Evolutionary conservation across 2,329 filamentous ascomycete species (phyloP).

Genomic region (Neoarthrinium moseri): DNA sequence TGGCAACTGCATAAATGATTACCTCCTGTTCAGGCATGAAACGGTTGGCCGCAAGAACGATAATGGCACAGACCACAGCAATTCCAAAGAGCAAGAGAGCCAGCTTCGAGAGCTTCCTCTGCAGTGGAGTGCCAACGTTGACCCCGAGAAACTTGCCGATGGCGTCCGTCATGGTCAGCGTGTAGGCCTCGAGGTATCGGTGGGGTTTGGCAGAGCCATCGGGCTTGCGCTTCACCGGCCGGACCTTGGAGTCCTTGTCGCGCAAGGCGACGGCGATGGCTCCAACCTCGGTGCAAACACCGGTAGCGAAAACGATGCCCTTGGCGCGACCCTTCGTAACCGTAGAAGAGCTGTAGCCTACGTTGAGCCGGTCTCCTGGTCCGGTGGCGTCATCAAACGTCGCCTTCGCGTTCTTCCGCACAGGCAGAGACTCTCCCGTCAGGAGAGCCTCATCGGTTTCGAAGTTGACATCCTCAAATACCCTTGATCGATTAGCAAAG

Average conservation of each 20-base stretch:
- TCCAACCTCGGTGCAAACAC: constrained; percentile 61
- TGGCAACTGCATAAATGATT: constrained; percentile 62
- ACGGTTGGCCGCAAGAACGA: constrained; percentile 64
- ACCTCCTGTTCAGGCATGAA: constrained; percentile 55
- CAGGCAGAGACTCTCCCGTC: constrained; percentile 62
- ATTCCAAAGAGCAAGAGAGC: constrained; percentile 67
- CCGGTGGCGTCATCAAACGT: constrained; percentile 53
- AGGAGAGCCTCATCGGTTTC: constrained; percentile 62
- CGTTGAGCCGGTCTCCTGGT: constrained; percentile 61
- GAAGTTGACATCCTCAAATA: constrained; percentile 53
- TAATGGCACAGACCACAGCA: constrained; percentile 66
- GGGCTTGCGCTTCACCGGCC: constrained; percentile 49
- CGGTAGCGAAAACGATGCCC: constrained; percentile 60
- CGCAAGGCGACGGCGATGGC: constrained; percentile 62
- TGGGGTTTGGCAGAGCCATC: constrained; percentile 52
- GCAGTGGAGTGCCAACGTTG: constrained; percentile 67
- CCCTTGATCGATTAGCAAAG: no score
- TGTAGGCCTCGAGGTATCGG: constrained; percentile 46
- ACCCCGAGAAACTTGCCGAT: constrained; percentile 65
- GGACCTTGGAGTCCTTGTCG: constrained; percentile 50
- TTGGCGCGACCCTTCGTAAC: constrained; percentile 61
- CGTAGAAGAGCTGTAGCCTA: constrained; percentile 61
- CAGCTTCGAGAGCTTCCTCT: constrained; percentile 66
- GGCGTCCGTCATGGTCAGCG: constrained; percentile 53
- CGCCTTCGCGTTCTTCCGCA: constrained; percentile 49